Evolutionary conservation across 441 rosid species (phyloP), one percentile per base, ranked within the genome.

Genomic region (Geranium incanum): DNA sequence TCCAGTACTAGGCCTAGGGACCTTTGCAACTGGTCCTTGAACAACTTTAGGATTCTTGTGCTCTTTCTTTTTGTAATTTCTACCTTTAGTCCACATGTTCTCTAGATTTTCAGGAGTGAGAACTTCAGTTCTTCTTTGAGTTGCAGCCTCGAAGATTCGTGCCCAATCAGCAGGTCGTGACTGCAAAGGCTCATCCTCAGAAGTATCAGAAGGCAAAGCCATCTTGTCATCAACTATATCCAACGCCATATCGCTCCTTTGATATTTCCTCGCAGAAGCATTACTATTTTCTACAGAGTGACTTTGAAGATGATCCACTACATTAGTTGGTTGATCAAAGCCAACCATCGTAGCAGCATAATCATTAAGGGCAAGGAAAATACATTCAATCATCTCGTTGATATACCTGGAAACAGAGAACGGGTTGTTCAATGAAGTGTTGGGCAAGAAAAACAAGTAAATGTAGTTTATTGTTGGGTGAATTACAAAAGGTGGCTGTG

Each of bases 11-110:
- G 74, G 71, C 70, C 74, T 80, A 65, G 52, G 70, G 71, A 70
- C 82, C 76, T 70, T 84, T 39, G 74, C 69, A 66, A 78, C 18
- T 69, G 84, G 70, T 65, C 77, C 76, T 52, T 41, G 79, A 68
- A 69, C 77, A 66, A 76, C 79, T 75, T 81, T 81, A 41, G 68
- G 73, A n/a, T 69, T 82, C 77, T 86, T 92, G 68, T 80, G 78
- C 85, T 92, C 97, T 78, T 86, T 90, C 84, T 73, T 88, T 81
- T 86, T 91, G 75, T 92, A 92, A 78, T 92, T 86, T 80, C 93
- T 89, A 84, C 99, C 99, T 84, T 85, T 92, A 0, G 98, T 84
- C 99, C 99, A 95, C 98, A 95, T 84, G 75, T 90, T 92, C 74
- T 95, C 99, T 71, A 95, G 98, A 86, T 95, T 95, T 83, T 95